These are phyloP conservation scores for Globisporangium solare DNA, from an alignment of 352 stramenopile genomes.

Conservation along the genomic window DNA sequence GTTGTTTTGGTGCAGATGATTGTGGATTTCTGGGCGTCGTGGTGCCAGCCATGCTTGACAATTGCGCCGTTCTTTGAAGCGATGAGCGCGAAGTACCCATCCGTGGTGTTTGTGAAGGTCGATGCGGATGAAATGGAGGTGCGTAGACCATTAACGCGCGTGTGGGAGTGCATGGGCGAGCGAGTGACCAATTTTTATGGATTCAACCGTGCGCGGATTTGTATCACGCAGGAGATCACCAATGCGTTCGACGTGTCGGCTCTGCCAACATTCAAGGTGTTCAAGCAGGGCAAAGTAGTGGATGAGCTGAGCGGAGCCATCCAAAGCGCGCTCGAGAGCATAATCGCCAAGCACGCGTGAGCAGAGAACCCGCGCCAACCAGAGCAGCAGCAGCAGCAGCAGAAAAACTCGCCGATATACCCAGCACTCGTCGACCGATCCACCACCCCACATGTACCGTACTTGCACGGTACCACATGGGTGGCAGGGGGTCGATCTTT, in stretches of 20 bases:
- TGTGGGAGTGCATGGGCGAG: not conserved
- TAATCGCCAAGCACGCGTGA: slow-evolving; percentile 40
- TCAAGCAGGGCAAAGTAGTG: slow-evolving; percentile 84
- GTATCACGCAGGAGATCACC: slow-evolving; percentile 41
- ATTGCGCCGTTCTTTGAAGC: slow-evolving; percentile 77
- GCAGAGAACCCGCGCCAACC: not conserved
- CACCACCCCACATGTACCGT: no score
- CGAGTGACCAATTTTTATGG: not conserved
- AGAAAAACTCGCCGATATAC: no score
- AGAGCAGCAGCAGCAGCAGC: not conserved
- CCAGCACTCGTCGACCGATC: no score
- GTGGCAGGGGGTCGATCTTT: no score
- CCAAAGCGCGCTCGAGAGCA: slow-evolving; percentile 45
- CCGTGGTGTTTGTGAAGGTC: slow-evolving; percentile 63
- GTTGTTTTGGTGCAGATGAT: slow-evolving; percentile 40
- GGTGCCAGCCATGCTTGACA: slow-evolving; percentile 77
- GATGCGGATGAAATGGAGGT: slow-evolving; percentile 76
- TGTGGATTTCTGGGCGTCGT: slow-evolving; percentile 84
- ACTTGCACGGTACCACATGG: no score
- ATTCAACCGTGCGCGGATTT: not conserved
- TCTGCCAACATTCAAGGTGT: slow-evolving; percentile 94
- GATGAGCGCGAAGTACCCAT: slow-evolving; percentile 50
- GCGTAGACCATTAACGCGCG: not conserved
- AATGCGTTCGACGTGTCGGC: slow-evolving; percentile 63
- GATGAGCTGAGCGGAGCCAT: slow-evolving; percentile 84